phyloP scores from a whole-genome alignment of 2,329 filamentous ascomycete genomes.

The Aspergillus tubingensis region DNA sequence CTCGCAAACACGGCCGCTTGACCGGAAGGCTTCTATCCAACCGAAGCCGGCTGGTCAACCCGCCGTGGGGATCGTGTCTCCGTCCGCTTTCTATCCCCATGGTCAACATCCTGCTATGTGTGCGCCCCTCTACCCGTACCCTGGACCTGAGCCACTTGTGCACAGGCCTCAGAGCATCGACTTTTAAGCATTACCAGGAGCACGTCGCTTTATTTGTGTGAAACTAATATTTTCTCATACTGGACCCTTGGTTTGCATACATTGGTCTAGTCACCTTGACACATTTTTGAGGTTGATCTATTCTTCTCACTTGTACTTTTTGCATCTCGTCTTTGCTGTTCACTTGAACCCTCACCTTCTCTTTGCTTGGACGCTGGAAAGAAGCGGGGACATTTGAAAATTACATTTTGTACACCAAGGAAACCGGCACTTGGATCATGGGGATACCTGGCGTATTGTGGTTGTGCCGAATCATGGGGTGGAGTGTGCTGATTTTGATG shows the following conservation, averaged over 20 bases:
- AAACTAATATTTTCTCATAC: constrained; percentile 2
- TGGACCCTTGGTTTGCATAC: not conserved
- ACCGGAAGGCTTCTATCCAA: constrained; percentile 22
- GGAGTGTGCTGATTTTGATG: not conserved
- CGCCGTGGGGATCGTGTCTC: constrained; percentile 21
- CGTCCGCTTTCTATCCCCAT: constrained; percentile 25
- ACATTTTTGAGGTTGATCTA: not conserved
- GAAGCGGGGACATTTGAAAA: not conserved
- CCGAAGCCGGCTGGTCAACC: constrained; percentile 19
- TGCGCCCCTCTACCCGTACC: constrained; percentile 31
- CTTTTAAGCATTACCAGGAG: constrained; percentile 17
- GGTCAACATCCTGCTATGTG: constrained; percentile 32
- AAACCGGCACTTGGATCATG: not conserved
- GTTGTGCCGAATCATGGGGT: constrained; percentile 6
- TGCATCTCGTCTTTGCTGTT: not conserved
- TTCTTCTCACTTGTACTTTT: not conserved
- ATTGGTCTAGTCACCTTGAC: not conserved
- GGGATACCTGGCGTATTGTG: constrained; percentile 13
- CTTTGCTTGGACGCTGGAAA: not conserved
- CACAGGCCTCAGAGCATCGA: constrained; percentile 27
- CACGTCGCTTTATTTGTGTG: not conserved
- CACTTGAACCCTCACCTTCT: not conserved
- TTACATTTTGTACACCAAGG: constrained; percentile 1
- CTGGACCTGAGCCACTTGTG: constrained; percentile 23
- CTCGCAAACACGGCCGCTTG: constrained; percentile 18